Evolutionary conservation across 225 moss, liverwort and hornwort genomes (phyloP), one percentile per base, ranked within the genome.

Genomic region (Takakia lepidozioides): DNA sequence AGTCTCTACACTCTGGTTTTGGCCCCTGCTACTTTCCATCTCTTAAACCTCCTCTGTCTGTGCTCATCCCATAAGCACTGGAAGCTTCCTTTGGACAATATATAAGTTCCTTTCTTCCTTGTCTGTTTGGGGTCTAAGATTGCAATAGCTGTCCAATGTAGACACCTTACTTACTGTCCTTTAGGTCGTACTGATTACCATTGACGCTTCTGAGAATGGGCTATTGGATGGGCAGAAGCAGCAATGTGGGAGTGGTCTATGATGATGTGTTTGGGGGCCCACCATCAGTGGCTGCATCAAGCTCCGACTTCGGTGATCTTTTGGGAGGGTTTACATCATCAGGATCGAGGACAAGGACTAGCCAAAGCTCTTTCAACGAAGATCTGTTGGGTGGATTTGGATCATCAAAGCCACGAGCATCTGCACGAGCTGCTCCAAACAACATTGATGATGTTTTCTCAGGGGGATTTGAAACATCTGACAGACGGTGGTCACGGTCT

Each of bases 291-390:
- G 57, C 28, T 19, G 56, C 46, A 22, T 56, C 73, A 28, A 69
- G 72, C 61, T 76, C 77, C 46, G 75, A 65, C 34, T 98, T 67
- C 17, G 82, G 82, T 56, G 93, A 88, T 22, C 74, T 88, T 15
- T 38, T 74, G 69, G 78, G 69, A 50, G 78, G 63, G 26, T 79
- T 79, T 52, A 47, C 43, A 14, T 15, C 60, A 28, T 43, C 78
- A 18, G 59, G 53, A 54, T n/a, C 69, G 41, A 66, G 41, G 36
- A 52, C 56, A 16, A 69, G 48, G 23, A 35, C 60, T 22, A 50
- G 41, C 38, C 73, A 63, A 17, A 74, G 49, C 37, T 55, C 66
- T 23, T 76, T 69, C 3, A 43, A 41, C 2, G 76, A 76, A 48
- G 81, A 81, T 60, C 48, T 86, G 36, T 51, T 86, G 29, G 82